Conservation (phyloP, 2,329 filamentous ascomycete genomes). For the Aspergillaceae sp. region DNA sequence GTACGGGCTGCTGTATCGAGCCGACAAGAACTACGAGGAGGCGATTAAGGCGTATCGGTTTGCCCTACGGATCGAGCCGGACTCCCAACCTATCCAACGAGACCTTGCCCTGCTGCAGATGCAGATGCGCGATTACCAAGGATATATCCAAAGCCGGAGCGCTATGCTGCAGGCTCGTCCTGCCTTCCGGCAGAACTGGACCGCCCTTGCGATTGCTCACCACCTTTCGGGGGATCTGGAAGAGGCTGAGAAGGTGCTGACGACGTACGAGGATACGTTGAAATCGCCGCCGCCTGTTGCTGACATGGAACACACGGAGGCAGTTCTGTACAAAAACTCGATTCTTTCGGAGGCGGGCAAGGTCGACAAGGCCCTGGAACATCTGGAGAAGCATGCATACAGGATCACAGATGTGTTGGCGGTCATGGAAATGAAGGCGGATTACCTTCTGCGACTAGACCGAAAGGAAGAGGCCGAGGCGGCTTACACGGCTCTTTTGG, state of each 20-base stretch:
- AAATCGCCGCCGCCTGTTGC: conserved; percentile 67
- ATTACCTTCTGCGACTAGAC: conserved; percentile 71
- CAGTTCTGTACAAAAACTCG: conserved; percentile 86
- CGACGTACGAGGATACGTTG: conserved; percentile 85
- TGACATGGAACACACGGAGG: conserved; percentile 90
- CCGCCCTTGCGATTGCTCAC: conserved; percentile 86
- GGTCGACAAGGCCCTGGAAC: conserved; percentile 70
- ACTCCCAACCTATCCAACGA: conserved; percentile 84
- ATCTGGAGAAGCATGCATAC: conserved; percentile 70
- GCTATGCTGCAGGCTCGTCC: conserved; percentile 81
- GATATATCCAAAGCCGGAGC: conserved; percentile 81
- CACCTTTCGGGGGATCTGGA: conserved; percentile 78
- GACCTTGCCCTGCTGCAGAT: conserved; percentile 89
- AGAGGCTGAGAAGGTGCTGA: conserved; percentile 84
- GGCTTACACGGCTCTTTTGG: conserved; percentile 71
- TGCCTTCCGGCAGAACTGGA: conserved; percentile 86
- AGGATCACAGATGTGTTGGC: conserved; percentile 73
- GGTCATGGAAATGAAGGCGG: conserved; percentile 74
- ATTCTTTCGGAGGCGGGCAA: conserved; percentile 89
- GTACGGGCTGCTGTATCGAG: conserved; percentile 86
- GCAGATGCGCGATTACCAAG: conserved; percentile 91
- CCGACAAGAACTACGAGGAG: conserved; percentile 96
- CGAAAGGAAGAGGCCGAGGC: conserved; percentile 70
- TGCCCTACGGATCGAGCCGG: conserved; percentile 85
- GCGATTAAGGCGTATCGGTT: conserved; percentile 99